Base-by-base conservation (phyloP, 2,329 filamentous ascomycete genomes). In the Sarocladium strictum region DNA sequence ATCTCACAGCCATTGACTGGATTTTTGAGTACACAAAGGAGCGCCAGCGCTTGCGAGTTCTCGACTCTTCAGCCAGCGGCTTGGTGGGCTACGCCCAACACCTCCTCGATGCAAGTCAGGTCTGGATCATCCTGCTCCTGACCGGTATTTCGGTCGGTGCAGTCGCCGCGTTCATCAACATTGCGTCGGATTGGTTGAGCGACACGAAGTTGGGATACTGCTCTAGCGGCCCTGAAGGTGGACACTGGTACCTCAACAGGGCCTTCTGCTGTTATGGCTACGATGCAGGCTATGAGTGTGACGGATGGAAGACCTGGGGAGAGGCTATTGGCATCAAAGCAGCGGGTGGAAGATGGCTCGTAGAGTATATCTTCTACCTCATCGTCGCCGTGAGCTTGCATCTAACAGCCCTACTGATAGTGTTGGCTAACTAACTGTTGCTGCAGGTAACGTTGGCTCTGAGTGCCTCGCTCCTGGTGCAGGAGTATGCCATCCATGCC, bases 1-100 rank as follows among this genome's bases (percentile, higher is more conserved):
- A 99, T 72, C 77, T 97, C 68, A 97, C 93, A 15, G 93, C 94
- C 56, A 99, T 99, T 68, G 94, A 99, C 74, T 99, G 94, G 94
- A 97, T 97, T 66, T 97, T 96, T 64, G 94, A 99, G 70, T 96
- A 97, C 67, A 94, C 89, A 53, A 97, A 97, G 69, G 94, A 99
- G 73, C 84, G 94, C 19, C 90, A 96, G 69, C 84, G 94, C 23
- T 74, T 95, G 63, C 83, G 90, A n/a, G 81, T 87, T 27, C 76
- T 99, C 19, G 81, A 84, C 54, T 82, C 87, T 0, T 83, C 80
- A 62, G 80, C 84, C 7, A 78, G 81, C 19, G 89, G 91, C 0
- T 61, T 96, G 4, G 57, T 92, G 19, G 90, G 91, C 12, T 84
- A 90, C 62, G 63, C 87, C 54, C 85, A 81, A 58, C 84, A 87